A percentile compares a stretch with the other conserved stretches of the same genome.
These are phyloP conservation scores for Talaromyces sp. DNA, from an alignment of 2,329 filamentous ascomycete species.

Conservation along the genomic window DNA sequence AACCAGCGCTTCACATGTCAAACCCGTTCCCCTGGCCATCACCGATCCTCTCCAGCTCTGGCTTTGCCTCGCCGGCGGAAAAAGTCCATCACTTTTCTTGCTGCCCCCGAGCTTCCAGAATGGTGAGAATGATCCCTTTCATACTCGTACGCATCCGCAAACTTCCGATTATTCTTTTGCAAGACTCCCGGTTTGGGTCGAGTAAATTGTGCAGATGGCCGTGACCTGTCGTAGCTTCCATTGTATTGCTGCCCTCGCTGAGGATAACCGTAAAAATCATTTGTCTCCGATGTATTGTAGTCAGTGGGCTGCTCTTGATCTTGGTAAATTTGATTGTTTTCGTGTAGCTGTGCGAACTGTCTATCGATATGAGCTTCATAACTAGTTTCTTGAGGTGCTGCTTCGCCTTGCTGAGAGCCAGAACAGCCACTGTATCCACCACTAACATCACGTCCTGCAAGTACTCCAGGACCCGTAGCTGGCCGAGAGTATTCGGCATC, in stretches of 20 bases:
- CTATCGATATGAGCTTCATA: constrained; percentile 44
- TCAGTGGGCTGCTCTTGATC: constrained; percentile 28
- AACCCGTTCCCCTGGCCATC: constrained; percentile 22
- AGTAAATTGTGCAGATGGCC: constrained; percentile 43
- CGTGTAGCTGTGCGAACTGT: constrained; percentile 42
- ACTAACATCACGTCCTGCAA: constrained; percentile 25
- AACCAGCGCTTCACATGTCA: constrained; percentile 24
- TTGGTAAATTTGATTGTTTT: constrained; percentile 29
- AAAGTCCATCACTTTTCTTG: constrained; percentile 96
- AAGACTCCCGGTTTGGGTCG: constrained; percentile 58
- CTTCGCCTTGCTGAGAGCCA: constrained; percentile 24
- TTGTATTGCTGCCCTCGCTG: constrained; percentile 52
- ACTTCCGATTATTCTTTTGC: constrained; percentile 82
- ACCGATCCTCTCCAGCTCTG: constrained; percentile 52
- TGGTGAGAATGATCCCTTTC: constrained; percentile 62
- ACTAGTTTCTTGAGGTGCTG: constrained; percentile 32
- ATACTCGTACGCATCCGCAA: constrained; percentile 83
- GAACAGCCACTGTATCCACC: constrained; percentile 38
- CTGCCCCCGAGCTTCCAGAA: constrained; percentile 80
- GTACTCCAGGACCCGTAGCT: constrained; percentile 36
- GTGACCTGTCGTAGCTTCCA: constrained; percentile 39
- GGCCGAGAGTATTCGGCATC: constrained; percentile 30
- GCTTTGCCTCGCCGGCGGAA: constrained; percentile 85
- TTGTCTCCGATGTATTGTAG: constrained; percentile 36
- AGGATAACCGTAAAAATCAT: constrained; percentile 20